Evolutionary conservation across 2,329 filamentous ascomycete species (phyloP).

Genomic region (Microdochium trichocladiopsis): DNA sequence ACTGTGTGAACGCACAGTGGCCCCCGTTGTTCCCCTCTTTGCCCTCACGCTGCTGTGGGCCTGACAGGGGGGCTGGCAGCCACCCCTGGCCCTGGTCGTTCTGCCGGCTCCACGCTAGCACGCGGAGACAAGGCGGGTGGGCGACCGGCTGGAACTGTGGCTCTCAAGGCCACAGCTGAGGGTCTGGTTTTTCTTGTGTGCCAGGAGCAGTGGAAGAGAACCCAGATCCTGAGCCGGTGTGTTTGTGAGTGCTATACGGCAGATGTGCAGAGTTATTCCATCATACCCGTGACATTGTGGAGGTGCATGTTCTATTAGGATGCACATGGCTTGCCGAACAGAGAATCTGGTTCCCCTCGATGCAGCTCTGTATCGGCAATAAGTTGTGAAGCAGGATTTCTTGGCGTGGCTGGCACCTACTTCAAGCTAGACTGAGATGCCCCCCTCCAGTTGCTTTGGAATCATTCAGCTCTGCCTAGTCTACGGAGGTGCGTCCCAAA

Average conservation of each 20-base stretch:
- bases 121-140: not conserved
- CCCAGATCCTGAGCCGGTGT: not conserved
- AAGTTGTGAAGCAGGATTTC: no score
- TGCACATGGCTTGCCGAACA: not conserved
- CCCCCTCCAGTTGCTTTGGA: no score
- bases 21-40: not conserved
- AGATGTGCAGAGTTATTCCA: not conserved
- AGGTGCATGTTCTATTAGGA: not conserved
- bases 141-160: not conserved
- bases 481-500: not conserved
- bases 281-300: not conserved
- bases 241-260: not conserved
- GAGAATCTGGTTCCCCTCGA: not conserved
- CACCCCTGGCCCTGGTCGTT: not conserved
- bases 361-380: no score
- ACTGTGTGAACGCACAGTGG: not conserved
- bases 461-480: no score
- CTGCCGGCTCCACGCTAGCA: not conserved
- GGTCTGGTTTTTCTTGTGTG: not conserved
- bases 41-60: not conserved
- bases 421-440: no score
- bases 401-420: no score
- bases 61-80: not conserved
- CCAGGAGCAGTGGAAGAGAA: not conserved
- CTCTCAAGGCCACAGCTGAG: not conserved